Base-by-base conservation (phyloP, 2,329 filamentous ascomycete species). In the Aspergillus sp. region DNA sequence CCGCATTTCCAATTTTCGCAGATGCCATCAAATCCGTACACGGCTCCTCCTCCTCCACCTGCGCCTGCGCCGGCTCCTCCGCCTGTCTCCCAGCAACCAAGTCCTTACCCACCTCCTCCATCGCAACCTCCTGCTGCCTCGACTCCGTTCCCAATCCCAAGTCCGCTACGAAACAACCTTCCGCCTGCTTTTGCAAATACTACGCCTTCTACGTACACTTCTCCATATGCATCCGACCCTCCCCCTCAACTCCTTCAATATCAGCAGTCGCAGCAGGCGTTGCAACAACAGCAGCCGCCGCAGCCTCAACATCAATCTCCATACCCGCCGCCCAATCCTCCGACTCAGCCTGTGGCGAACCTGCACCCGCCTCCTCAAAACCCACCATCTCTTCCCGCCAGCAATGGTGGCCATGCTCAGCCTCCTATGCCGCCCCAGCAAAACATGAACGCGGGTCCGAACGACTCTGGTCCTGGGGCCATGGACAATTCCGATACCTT, bases 201-300 rank as follows among this genome's bases (percentile, higher is more conserved):
- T 9, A 62, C 61, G 6, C 65, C 68, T 16, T 65, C 70, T 41
- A 70, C 68, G 8, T 75, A 75, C 50, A 70, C 68, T 36, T 74
- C 73, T 22, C 73, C 72, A 30, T 75, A 75, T 55, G 67, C 71
- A 44, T 67, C 67, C 50, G 65, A 70, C 42, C 66, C 72, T 13
- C 63, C 72, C 22, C 64, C 69, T 20, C 66, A 66, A 46, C 58
- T 62, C 16, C 57, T 64, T 45, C 69, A 68, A 50, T 59, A 62
- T 44, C 66, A 66, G 42, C 66, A 69, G 53, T 56, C 64, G 42
- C 68, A 67, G 24, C 68, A 67, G 32, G 60, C 63, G 45, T 57
- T 57, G 45, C 59, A 56, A 38, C 61, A 55, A 41, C 58, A 51
- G 42, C 59, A 55, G 41, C 55, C 44, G 32, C 57, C 57, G 8